Evolutionary conservation across 1,284 basidiomycete genomes (phyloP), one percentile per base, ranked within the genome.

Genomic region (Moesziomyces antarcticus): DNA sequence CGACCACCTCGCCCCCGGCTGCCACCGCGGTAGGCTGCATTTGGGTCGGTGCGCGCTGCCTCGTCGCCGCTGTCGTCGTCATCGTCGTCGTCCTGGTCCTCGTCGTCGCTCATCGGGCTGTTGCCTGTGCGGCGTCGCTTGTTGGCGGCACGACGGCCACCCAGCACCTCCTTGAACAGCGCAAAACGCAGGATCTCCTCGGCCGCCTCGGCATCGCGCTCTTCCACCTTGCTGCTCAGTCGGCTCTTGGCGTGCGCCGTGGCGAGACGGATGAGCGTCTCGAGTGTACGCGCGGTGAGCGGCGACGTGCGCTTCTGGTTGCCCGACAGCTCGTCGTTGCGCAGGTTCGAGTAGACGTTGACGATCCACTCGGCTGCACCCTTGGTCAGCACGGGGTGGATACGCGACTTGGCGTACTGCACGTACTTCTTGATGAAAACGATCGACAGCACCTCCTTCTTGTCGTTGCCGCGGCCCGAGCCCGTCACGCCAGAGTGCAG

Each of bases 361-460:
- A 95, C 92, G 74, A 99, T 98, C 85, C 91, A 90, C 83, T 98
- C 94, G 56, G 95, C 93, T 1, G 97, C 97, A 21, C 92, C 94
- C 84, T 94, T 92, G 4, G 94, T 95, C 63, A 99, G 86, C 27
- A 89, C 89, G 1, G 97, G 97, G 33, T 78, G 69, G 43, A 82
- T 66, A 43, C 77, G 92, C 88, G 50, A 90, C 88, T 98, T 99
- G 54, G 97, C 92, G 84, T 98, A 98, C 85, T 99, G 96, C 57
- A 99, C 92, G 84, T 97, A 99, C 86, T 98, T 99, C 86, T 99
- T 99, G 83, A 99, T 90, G 83, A 99, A 99, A 5, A 91, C 87
- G 67, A 97, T 94, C 72, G 91, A 93, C 47, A 99, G 88, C 40
- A 99, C 91, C 85, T 99, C 94, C 68, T 89, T 88, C 84, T 91